Conservation (phyloP, 768 basidiomycete species). For the Mycena polygramma region DNA sequence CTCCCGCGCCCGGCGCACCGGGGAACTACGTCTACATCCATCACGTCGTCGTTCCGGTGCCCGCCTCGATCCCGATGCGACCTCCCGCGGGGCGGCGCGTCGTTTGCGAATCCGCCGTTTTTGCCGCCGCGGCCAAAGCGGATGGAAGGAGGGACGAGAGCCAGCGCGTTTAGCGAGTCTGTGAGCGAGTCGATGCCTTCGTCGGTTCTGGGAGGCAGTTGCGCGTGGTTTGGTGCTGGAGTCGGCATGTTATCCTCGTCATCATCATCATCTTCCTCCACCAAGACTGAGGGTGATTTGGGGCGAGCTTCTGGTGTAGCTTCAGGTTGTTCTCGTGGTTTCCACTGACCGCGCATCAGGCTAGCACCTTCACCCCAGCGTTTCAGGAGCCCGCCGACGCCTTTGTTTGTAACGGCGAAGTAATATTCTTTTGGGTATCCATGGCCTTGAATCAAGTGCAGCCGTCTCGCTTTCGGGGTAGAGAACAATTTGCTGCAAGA, state of each 20-base stretch:
- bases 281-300: slow-evolving; percentile 23
- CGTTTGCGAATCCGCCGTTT: slow-evolving; percentile 60
- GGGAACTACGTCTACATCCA: slow-evolving; percentile 27
- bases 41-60: slow-evolving; percentile 26
- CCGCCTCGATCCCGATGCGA: slow-evolving; percentile 22
- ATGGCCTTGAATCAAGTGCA: slow-evolving; percentile 87
- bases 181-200: slow-evolving; percentile 63
- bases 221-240: slow-evolving; percentile 29
- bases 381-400: slow-evolving; percentile 83
- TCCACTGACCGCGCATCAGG: slow-evolving; percentile 83
- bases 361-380: slow-evolving; percentile 90
- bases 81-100: slow-evolving; percentile 24
- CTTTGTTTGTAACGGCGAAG: slow-evolving; percentile 93
- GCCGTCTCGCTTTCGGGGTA: slow-evolving; percentile 80
- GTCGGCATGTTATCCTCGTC: slow-evolving; percentile 36
- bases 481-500: slow-evolving; percentile 71
- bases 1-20: slow-evolving; percentile 11
- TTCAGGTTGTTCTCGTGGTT: slow-evolving; percentile 41
- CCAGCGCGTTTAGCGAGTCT: slow-evolving; percentile 57
- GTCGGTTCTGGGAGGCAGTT: slow-evolving; percentile 42
- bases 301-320: neutral
- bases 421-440: slow-evolving; percentile 91
- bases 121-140: slow-evolving; percentile 82
- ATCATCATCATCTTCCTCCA: slow-evolving; percentile 45
- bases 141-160: slow-evolving; percentile 76